These are phyloP conservation scores for Penicillium sp. DNA, from an alignment of 2,329 filamentous ascomycete genomes.

Conservation along the genomic window DNA sequence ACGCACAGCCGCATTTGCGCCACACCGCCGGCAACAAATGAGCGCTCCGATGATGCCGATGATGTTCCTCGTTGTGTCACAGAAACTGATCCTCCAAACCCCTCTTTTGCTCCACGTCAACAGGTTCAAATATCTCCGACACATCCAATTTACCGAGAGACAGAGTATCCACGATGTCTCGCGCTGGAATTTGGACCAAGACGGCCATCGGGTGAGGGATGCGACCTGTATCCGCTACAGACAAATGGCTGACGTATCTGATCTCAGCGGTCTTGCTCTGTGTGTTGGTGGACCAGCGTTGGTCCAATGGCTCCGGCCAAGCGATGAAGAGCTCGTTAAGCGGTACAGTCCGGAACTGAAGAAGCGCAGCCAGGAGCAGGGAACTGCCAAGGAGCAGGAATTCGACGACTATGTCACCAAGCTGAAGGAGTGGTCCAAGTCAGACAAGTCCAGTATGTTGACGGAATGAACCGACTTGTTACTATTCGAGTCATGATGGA, in stretches of 20 bases:
- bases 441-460: slow-evolving; percentile 76
- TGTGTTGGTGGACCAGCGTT: slow-evolving; percentile 83
- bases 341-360: slow-evolving; percentile 94
- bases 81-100: neutral
- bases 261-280: slow-evolving; percentile 64
- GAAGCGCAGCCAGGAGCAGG: slow-evolving; percentile 76
- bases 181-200: slow-evolving; percentile 57
- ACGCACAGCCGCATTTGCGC: slow-evolving; percentile 9
- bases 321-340: slow-evolving; percentile 86
- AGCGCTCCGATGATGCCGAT: slow-evolving; percentile 19
- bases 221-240: slow-evolving; percentile 3
- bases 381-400: slow-evolving; percentile 73
- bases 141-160: neutral
- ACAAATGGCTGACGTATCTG: slow-evolving; percentile 3
- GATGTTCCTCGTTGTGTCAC: slow-evolving; percentile 8
- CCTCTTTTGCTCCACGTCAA: neutral
- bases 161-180: slow-evolving; percentile 41
- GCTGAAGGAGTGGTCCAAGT: slow-evolving; percentile 86
- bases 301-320: slow-evolving; percentile 68
- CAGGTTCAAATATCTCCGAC: neutral
- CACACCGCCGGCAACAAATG: slow-evolving; percentile 13
- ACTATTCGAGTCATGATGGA: too few relatives aligned
- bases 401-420: slow-evolving; percentile 83
- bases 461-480: neutral
- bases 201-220: slow-evolving; percentile 65